phyloP scores from a whole-genome alignment of 1,284 basidiomycete species.

The Polyporus tsugae region DNA sequence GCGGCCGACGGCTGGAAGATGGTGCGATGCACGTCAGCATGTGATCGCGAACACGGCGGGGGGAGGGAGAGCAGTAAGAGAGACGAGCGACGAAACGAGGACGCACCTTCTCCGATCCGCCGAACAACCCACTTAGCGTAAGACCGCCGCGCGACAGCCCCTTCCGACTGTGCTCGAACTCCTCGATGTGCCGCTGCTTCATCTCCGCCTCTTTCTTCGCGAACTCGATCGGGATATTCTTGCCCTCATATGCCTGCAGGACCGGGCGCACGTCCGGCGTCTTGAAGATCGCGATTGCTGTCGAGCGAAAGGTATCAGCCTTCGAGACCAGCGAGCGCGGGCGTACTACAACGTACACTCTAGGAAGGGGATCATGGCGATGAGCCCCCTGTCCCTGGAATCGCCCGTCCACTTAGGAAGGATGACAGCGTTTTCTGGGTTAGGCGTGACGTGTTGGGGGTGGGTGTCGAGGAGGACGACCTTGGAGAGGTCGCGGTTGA shows the following conservation, averaged over 20 bases:
- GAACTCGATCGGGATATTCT: slow-evolving; percentile 91
- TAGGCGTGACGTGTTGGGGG: slow-evolving; percentile 77
- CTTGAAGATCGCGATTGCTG: slow-evolving; percentile 89
- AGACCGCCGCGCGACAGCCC: slow-evolving; percentile 53
- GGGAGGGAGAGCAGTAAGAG: slow-evolving; percentile 2
- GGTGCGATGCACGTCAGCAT: slow-evolving; percentile 2
- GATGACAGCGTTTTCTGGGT: slow-evolving; percentile 92
- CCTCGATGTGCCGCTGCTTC: slow-evolving; percentile 80
- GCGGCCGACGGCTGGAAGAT: slow-evolving; percentile 31
- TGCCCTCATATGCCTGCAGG: slow-evolving; percentile 84
- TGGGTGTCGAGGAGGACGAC: slow-evolving; percentile 91
- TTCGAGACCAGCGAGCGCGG: neutral
- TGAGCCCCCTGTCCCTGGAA: slow-evolving; percentile 78
- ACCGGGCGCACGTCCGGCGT: slow-evolving; percentile 89
- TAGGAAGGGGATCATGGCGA: slow-evolving; percentile 95
- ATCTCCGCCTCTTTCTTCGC: slow-evolving; percentile 86
- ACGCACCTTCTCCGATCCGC: slow-evolving; percentile 49
- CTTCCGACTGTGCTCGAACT: slow-evolving; percentile 76
- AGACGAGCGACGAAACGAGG: neutral
- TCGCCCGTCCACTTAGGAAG: slow-evolving; percentile 91
- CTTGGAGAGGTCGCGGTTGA: slow-evolving; percentile 94
- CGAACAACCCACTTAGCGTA: slow-evolving; percentile 72
- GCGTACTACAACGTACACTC: slow-evolving; percentile 69
- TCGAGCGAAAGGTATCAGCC: neutral
- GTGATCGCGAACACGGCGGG: neutral